Base-by-base conservation (phyloP, 805 yeast species). In the Saccharomycopsis capsularis region DNA sequence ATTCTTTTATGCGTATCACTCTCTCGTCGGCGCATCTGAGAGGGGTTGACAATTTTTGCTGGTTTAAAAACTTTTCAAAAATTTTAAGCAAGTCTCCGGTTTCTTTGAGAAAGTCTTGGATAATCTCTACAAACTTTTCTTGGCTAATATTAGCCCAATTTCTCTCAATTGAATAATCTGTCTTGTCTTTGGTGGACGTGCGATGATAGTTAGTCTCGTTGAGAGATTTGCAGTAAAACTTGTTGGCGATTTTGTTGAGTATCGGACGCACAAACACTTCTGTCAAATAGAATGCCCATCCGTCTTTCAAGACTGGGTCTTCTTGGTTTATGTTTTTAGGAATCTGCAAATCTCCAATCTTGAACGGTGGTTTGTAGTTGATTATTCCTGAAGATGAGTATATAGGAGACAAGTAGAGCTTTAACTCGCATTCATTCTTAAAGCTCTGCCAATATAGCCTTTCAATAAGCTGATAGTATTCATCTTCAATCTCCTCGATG, bases 211-310 rank as follows among this genome's bases (percentile, higher is more conserved):
- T 39, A 16, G 34, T 25, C 3, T 21, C 18, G 27, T n/a, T 25
- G 11, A 21, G 19, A n/a, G 46, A 40, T 13, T 37, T 42, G 11
- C 32, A 25, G 19, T 24, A 53, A 27, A 50, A 53, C 13, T 27
- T 22, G 32, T 53, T 47, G 42, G 38, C 38, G 13, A 53, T 53
- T 24, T 47, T 51, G 38, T 53, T 53, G 21, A 50, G 29, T 19
- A 53, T 50, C 2, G 52, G 51, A 24, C 56, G 36, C 15, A 47
- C 47, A 34, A 47, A 53, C 5, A 53, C 52, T 25, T 53, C 56
- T 2, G 56, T 51, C 19, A 53, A 47, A 36, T 53, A 53, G 30
- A 47, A 53, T 15, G 50, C 46, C 54, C 56, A 53, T 7, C 54
- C 54, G n/a, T 53, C 56, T 40, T 37, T 41, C 11, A 53, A 36